A percentile compares a stretch with the other conserved stretches of the same genome.
phyloP scores from a whole-genome alignment of 768 basidiomycete species.

The Dacryopinax spathularia region DNA sequence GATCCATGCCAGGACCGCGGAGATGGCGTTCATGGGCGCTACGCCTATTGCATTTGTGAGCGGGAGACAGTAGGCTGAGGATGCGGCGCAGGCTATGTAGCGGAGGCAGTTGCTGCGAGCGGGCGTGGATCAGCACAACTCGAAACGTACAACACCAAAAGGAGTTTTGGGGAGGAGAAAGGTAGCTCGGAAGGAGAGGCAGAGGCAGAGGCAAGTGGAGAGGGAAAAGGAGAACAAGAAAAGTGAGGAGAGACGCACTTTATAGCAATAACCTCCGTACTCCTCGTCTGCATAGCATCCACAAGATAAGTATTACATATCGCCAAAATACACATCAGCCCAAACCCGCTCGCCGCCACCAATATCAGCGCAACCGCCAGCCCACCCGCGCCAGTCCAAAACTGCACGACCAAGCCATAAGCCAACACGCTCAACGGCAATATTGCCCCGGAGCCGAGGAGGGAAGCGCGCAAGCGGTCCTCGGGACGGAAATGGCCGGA shows the following conservation, averaged over 20 bases:
- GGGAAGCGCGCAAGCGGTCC: slow-evolving; percentile 21
- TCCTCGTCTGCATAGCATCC: not conserved
- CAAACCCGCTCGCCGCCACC: not conserved
- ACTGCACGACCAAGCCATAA: slow-evolving; percentile 20
- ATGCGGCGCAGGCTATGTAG: slow-evolving; percentile 23
- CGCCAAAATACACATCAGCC: not conserved
- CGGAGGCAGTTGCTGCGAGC: slow-evolving; percentile 17
- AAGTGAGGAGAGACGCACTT: slow-evolving; percentile 12
- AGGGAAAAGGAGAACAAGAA: too few relatives aligned
- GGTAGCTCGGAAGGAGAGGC: too few relatives aligned
- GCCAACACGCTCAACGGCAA: slow-evolving; percentile 19
- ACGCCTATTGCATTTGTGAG: slow-evolving; percentile 24
- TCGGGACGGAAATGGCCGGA: slow-evolving; percentile 23
- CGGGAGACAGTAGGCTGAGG: slow-evolving; percentile 25
- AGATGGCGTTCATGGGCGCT: slow-evolving; percentile 24
- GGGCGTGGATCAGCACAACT: too few relatives aligned
- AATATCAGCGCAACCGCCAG: not conserved
- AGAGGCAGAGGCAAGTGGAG: too few relatives aligned
- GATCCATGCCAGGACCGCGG: slow-evolving; percentile 14
- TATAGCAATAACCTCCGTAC: slow-evolving; percentile 1
- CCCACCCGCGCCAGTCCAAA: not conserved
- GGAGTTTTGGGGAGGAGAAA: too few relatives aligned
- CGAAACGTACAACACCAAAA: not conserved
- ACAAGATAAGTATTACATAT: not conserved
- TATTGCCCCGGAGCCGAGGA: slow-evolving; percentile 19